These are phyloP conservation scores for Epichloe coenophiala DNA, from an alignment of 2,329 filamentous ascomycete species.

Conservation along the genomic window DNA sequence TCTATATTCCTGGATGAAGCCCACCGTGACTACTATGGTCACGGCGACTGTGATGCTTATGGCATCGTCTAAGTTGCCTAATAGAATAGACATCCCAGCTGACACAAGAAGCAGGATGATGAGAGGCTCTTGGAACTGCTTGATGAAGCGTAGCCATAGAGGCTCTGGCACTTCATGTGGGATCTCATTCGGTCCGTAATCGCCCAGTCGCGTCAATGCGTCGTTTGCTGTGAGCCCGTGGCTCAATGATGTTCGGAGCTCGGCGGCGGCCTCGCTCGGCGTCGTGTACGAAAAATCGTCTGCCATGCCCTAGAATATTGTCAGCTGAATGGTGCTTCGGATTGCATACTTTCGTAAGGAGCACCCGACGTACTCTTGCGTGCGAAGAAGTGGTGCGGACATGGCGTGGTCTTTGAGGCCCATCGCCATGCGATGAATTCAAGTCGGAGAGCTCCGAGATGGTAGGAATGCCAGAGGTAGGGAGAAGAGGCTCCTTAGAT, in stretches of 20 bases:
- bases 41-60: constrained; percentile 92
- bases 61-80: constrained; percentile 90
- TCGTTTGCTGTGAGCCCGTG: constrained; percentile 71
- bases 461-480: constrained; percentile 20
- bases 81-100: constrained; percentile 72
- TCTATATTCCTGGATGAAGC: constrained; percentile 93
- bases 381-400: constrained; percentile 39
- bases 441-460: constrained; percentile 15
- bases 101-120: constrained; percentile 87
- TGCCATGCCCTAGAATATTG: constrained; percentile 32
- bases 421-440: constrained; percentile 14
- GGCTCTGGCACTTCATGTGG: constrained; percentile 89
- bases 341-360: not conserved
- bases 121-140: constrained; percentile 92
- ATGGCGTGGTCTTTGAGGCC: constrained; percentile 21
- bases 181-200: constrained; percentile 85
- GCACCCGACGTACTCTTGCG: constrained; percentile 32
- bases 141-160: constrained; percentile 85
- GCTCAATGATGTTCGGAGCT: constrained; percentile 68
- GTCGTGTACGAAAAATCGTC: constrained; percentile 55
- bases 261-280: constrained; percentile 61
- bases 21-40: constrained; percentile 90
- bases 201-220: constrained; percentile 63
- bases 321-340: not conserved
- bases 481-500: constrained; percentile 19